Conservation (phyloP, 768 basidiomycete species). For the Lentinula detonsa region DNA sequence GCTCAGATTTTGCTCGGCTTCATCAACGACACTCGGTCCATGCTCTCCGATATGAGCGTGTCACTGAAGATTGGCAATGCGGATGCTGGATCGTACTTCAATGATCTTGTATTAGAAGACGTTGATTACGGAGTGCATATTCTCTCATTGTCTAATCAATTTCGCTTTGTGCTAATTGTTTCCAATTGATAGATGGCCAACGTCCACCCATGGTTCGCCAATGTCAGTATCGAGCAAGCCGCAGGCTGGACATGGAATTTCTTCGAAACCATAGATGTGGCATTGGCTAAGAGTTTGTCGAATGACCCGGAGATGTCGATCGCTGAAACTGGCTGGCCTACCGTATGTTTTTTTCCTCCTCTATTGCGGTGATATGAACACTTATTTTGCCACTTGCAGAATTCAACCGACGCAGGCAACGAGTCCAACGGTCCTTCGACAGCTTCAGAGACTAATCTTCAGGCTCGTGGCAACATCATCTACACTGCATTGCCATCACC, state of each 20-base stretch:
- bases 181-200: slow-evolving; percentile 61
- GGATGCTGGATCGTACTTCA: slow-evolving; percentile 86
- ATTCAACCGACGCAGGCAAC: slow-evolving; percentile 52
- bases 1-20: slow-evolving; percentile 58
- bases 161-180: not conserved
- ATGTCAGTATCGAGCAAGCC: slow-evolving; percentile 55
- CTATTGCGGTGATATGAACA: not conserved
- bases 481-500: not conserved
- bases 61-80: slow-evolving; percentile 68
- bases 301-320: slow-evolving; percentile 84
- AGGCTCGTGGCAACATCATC: slow-evolving; percentile 25
- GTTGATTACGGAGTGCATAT: slow-evolving; percentile 65
- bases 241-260: slow-evolving; percentile 80
- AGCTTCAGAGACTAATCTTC: slow-evolving; percentile 58
- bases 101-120: slow-evolving; percentile 53
- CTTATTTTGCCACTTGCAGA: slow-evolving; percentile 24
- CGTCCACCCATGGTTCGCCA: slow-evolving; percentile 92
- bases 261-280: slow-evolving; percentile 62
- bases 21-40: slow-evolving; percentile 59
- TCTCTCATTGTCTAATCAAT: not conserved
- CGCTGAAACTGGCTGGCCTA: slow-evolving; percentile 84
- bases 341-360: slow-evolving; percentile 35
- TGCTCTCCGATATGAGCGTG: slow-evolving; percentile 51
- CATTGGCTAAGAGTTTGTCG: slow-evolving; percentile 39
- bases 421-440: slow-evolving; percentile 61